Evolutionary conservation across 805 yeast genomes (phyloP), one percentile per base, ranked within the genome.

Genomic region (Cyberlindnera maritima): DNA sequence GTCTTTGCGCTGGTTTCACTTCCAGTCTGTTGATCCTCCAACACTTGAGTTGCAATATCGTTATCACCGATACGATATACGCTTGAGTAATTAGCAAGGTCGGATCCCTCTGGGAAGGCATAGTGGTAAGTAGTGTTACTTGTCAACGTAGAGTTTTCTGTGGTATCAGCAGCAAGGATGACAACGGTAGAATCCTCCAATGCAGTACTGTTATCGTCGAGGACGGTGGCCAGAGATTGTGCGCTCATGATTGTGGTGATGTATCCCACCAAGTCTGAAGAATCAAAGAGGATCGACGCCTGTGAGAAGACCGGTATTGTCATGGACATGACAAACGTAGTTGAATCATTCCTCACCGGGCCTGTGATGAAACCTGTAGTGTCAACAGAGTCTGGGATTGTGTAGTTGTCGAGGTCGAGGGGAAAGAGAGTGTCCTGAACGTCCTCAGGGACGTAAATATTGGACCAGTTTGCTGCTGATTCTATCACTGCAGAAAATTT

Each of bases 301-400:
- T 85, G 84, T 15, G 88, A 77, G 56, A 74, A 83, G 3, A 90
- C 76, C 0, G 96, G 94, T 4, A 88, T 55, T 0, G 96, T 85
- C 66, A 90, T 68, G 0, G 96, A 88, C 75, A 88, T 69, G 54
- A 80, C 75, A 56, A 76, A 83, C 2, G 71, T 7, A 19, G 26
- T 48, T 0, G 57, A 59, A 9, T 40, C 63, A 54, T 80, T 79
- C 15, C 66, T 43, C 1, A 78, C 69, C 0, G 97, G 96, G 3
- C 95, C 96, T 1, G 82, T 68, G 14, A 87, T 50, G 45, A 74
- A 65, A n/a, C 85, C 85, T 0, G 64, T 65, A 1, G 70, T 54
- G 19, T 66, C 63, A 1, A 73, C 43, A 10, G 79, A 60, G 2
- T 74, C 60, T 14, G 72, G 66, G 10, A 86, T 77, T 0, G 80